Evolutionary conservation across 2,329 filamentous ascomycete species (phyloP).

Genomic region (Cercospora sp.): DNA sequence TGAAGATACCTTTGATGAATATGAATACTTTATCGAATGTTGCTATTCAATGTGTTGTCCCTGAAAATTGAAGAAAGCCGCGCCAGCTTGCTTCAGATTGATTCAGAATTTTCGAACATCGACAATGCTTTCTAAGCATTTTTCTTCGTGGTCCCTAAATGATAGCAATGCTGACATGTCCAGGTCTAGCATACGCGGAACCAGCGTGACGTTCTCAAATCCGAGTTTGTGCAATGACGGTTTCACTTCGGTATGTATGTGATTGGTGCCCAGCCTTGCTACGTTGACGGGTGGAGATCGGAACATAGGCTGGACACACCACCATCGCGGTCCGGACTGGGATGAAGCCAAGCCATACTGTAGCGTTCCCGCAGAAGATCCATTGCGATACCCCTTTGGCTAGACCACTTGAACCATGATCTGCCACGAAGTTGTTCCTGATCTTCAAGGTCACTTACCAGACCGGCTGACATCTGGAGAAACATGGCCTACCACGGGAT

Average conservation of each 20-base stretch:
- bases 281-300: neutral
- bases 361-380: neutral
- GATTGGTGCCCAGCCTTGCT: neutral
- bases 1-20: neutral
- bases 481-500: constrained; percentile 2
- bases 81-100: neutral
- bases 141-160: neutral
- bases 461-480: neutral
- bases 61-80: neutral
- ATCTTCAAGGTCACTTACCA: neutral
- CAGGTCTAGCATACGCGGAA: neutral
- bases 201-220: neutral
- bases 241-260: neutral
- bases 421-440: neutral
- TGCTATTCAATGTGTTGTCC: neutral
- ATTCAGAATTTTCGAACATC: neutral
- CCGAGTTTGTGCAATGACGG: neutral
- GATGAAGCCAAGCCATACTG: neutral
- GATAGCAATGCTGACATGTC: neutral
- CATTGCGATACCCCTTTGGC: neutral
- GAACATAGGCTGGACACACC: neutral
- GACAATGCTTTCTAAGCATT: neutral
- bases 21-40: neutral
- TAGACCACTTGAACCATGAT: neutral
- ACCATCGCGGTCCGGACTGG: neutral